A percentile compares a stretch with the other conserved stretches of the same genome.
phyloP scores from a whole-genome alignment of 345 rosid species.

The Geranium rotundifolium region DNA sequence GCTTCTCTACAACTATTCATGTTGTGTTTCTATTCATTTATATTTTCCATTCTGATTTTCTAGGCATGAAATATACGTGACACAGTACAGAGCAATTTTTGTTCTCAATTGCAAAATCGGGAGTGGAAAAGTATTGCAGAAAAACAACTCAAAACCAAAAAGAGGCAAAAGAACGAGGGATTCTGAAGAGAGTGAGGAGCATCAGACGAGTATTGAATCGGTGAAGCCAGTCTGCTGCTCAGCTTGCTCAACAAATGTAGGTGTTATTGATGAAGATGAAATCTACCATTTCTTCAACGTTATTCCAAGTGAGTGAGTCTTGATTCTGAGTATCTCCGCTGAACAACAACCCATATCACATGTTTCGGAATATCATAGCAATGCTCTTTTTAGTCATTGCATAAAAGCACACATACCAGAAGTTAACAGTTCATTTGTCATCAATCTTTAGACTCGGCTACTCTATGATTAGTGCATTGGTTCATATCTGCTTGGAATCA shows the following conservation, averaged over 20 bases:
- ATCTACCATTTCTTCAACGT: constrained; percentile 72
- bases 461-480: too few relatives aligned
- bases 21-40: not conserved
- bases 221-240: constrained; percentile 45
- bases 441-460: too few relatives aligned
- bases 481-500: too few relatives aligned
- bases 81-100: constrained; percentile 72
- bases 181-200: constrained; percentile 17
- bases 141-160: constrained; percentile 15
- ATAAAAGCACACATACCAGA: too few relatives aligned
- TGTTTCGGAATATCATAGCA: not conserved
- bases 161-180: constrained; percentile 37
- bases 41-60: constrained; percentile 11
- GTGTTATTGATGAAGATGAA: constrained; percentile 55
- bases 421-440: too few relatives aligned
- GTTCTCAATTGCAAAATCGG: constrained; percentile 52
- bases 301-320: constrained; percentile 79
- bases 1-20: not conserved
- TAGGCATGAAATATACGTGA: constrained; percentile 64
- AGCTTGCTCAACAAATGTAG: constrained; percentile 53
- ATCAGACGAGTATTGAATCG: constrained; percentile 10
- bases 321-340: constrained; percentile 18
- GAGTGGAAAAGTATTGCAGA: constrained; percentile 11
- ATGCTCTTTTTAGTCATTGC: not conserved
- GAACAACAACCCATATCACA: not conserved